Conservation (phyloP, 257 asterid genomes). For the Solanum paucissectum region DNA sequence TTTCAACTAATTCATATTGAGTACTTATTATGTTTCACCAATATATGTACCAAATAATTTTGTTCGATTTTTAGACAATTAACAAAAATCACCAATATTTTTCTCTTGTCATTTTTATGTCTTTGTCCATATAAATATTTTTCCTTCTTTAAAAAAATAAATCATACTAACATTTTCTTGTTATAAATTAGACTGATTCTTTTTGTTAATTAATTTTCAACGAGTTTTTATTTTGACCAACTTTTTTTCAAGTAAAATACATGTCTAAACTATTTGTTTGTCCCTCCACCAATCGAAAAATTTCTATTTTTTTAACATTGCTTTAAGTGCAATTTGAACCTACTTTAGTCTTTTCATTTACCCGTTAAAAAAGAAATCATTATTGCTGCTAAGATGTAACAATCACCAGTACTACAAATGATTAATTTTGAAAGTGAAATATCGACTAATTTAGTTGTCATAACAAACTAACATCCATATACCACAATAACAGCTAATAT, state of each 20-base stretch:
- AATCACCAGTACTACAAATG: neutral
- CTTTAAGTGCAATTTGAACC: neutral
- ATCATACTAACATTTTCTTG: neutral
- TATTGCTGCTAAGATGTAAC: neutral
- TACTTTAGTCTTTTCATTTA: neutral
- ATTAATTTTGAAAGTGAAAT: neutral
- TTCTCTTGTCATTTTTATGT: neutral
- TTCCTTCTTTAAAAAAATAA: neutral
- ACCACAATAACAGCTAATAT: neutral
- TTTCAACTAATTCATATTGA: neutral
- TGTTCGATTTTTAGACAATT: neutral
- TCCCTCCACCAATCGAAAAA: neutral
- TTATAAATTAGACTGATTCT: fast-evolving
- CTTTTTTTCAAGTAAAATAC: neutral
- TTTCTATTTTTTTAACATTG: neutral
- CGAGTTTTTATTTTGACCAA: neutral
- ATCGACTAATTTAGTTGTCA: neutral
- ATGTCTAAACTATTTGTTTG: neutral
- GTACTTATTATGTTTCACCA: neutral
- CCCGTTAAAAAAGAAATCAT: neutral
- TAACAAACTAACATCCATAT: neutral
- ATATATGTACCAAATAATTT: neutral
- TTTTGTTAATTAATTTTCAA: neutral
- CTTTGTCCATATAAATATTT: neutral
- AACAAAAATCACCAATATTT: neutral